phyloP scores from a whole-genome alignment of 1,284 basidiomycete genomes.

The Melampsora abietis-canadensis region DNA sequence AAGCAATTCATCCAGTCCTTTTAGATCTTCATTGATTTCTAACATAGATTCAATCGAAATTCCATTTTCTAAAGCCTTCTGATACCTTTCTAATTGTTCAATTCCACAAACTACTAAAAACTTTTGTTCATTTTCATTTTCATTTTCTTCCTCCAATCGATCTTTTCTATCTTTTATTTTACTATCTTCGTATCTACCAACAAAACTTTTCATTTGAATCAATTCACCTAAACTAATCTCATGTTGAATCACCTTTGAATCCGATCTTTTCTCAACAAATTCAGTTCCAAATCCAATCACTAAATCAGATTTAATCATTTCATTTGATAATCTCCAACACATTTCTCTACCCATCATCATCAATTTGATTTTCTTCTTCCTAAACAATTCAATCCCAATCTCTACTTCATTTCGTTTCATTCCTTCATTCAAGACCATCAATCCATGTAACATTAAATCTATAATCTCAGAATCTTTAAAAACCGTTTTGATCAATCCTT shows the following conservation, averaged over 20 bases:
- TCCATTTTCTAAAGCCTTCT: constrained; percentile 48
- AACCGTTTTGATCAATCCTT: constrained; percentile 60
- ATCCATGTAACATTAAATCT: constrained; percentile 79
- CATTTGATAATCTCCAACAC: constrained; percentile 62
- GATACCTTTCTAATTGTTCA: constrained; percentile 47
- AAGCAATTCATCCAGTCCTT: neutral
- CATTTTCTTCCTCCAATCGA: constrained; percentile 21
- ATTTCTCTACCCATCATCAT: constrained; percentile 77
- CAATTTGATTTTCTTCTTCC: constrained; percentile 74
- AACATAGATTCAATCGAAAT: constrained; percentile 50
- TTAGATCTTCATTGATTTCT: neutral
- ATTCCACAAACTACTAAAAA: constrained; percentile 52
- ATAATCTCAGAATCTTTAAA: constrained; percentile 67
- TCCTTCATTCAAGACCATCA: constrained; percentile 80
- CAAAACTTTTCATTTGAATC: constrained; percentile 49
- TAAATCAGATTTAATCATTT: constrained; percentile 72
- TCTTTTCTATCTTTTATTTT: no score
- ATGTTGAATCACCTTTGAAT: constrained; percentile 47
- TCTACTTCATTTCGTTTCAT: constrained; percentile 69
- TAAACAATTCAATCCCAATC: constrained; percentile 76
- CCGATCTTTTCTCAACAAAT: constrained; percentile 54
- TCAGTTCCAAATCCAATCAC: constrained; percentile 93
- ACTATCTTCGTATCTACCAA: neutral
- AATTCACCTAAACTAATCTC: constrained; percentile 47
- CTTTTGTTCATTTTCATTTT: constrained; percentile 44